A percentile compares a stretch with the other conserved stretches of the same genome.
phyloP scores from a whole-genome alignment of 2,329 filamentous ascomycete genomes.

The Trichophyton benhamiae region DNA sequence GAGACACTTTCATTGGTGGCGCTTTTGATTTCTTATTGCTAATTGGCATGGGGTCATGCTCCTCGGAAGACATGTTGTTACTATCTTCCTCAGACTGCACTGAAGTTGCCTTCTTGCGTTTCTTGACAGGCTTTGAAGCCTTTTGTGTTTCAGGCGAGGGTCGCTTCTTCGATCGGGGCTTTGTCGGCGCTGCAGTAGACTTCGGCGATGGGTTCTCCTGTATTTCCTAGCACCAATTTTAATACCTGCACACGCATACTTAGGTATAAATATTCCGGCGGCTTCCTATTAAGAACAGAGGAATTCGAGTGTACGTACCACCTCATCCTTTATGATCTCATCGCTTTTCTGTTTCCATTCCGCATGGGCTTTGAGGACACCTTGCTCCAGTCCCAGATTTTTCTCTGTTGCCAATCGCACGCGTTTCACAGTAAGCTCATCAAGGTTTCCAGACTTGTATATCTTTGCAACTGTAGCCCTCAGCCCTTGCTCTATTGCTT shows the following conservation, averaged over 20 bases:
- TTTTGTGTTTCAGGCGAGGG: slow-evolving; percentile 14
- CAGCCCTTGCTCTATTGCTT: slow-evolving; percentile 26
- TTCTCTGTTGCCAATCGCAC: slow-evolving; percentile 43
- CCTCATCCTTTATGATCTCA: slow-evolving; percentile 41
- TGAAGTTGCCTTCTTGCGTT: slow-evolving; percentile 22
- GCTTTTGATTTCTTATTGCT: slow-evolving; percentile 6
- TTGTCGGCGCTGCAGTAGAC: slow-evolving; percentile 14
- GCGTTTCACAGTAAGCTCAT: slow-evolving; percentile 46
- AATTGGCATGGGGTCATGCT: background rate
- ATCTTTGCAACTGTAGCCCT: slow-evolving; percentile 28
- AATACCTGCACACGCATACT: background rate
- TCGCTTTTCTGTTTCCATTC: slow-evolving; percentile 46
- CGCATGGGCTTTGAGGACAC: slow-evolving; percentile 43
- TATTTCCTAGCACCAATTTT: background rate
- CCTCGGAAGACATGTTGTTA: slow-evolving; percentile 12
- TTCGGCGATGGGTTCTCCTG: slow-evolving; percentile 8
- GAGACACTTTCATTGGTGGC: background rate
- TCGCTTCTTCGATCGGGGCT: slow-evolving; percentile 20
- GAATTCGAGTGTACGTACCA: slow-evolving; percentile 26
- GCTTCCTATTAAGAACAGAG: background rate
- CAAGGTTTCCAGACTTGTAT: slow-evolving; percentile 29
- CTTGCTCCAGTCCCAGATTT: slow-evolving; percentile 39
- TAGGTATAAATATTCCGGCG: background rate
- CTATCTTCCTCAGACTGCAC: slow-evolving; percentile 14
- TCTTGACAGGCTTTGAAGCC: slow-evolving; percentile 22